Evolutionary conservation across 1,139 yeast species (phyloP), one percentile per base, ranked within the genome.

Genomic region (Williopsis jadinii): DNA sequence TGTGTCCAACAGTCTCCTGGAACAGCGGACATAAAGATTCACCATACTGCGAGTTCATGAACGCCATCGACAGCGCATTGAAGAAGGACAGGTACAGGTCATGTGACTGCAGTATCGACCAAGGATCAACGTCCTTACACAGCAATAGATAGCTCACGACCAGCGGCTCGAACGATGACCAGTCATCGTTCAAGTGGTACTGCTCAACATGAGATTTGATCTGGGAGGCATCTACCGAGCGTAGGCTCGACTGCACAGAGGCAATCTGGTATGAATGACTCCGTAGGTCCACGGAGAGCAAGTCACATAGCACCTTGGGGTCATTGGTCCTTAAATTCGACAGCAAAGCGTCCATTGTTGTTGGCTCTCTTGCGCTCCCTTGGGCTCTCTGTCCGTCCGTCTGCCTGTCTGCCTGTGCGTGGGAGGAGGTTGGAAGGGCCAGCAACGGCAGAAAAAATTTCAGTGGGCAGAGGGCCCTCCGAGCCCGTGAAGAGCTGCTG

Each of bases 51-150:
- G 60, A 62, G 51, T 80, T 78, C 50, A 70, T 68, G 53, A 82
- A 75, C 2, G 87, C 84, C 8, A 74, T 62, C 10, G 84, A 72
- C 34, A 83, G 56, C 45, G 76, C 75, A 41, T 73, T 73, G 36
- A 77, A 59, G 50, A 67, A 77, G 26, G 62, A 62, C 6, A 80
- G 68, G 49, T 76, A 71, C 33, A 78, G 60, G 53, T 82, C 88
- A 53, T 80, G 82, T 11, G 85, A 75, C 30, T 67, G 70, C 9
- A 72, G 57, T 2, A 69, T 48, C 2, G 84, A 74, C 67, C 75
- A 65, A 0, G 92, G 86, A 49, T 82, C 74, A 38, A 82, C 59
- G 47, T 77, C 79, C 36, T 73, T 63, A 34, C 78, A 65, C 39
- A 77, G 66, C 30, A 61, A 55, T 15, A 84, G 56, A 55, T 80